These are phyloP conservation scores for Metarhizium album DNA, from an alignment of 2,329 filamentous ascomycete species.

Conservation along the genomic window DNA sequence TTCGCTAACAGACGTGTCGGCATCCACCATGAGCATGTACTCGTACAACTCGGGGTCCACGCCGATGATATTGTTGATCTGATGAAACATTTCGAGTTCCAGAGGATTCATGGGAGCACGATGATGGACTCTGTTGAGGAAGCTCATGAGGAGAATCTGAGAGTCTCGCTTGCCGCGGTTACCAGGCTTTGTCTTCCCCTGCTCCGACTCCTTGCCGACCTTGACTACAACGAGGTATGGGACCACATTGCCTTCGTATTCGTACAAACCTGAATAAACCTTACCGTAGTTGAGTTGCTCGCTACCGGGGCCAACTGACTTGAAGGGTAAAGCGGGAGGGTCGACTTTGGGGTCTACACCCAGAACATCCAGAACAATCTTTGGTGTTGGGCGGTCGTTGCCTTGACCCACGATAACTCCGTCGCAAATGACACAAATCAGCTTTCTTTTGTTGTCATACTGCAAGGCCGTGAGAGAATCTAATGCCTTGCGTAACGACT, in stretches of 20 bases:
- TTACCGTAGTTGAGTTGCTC: constrained; percentile 98
- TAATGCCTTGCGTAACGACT: constrained; percentile 81
- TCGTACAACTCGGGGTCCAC: constrained; percentile 97
- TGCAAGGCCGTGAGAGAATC: constrained; percentile 90
- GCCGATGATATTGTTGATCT: constrained; percentile 98
- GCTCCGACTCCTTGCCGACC: constrained; percentile 93
- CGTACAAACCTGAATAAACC: constrained; percentile 95
- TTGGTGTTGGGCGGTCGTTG: constrained; percentile 92
- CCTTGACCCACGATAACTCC: constrained; percentile 93
- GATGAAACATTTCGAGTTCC: constrained; percentile 96
- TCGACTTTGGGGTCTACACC: constrained; percentile 96
- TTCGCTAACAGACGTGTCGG: constrained; percentile 87
- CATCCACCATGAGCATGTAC: constrained; percentile 94
- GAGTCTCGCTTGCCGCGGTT: constrained; percentile 98
- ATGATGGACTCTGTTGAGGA: constrained; percentile 95
- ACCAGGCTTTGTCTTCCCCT: constrained; percentile 80
- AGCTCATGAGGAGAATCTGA: constrained; percentile 90
- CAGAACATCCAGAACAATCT: constrained; percentile 94
- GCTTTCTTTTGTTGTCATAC: constrained; percentile 97
- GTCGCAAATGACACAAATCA: constrained; percentile 93
- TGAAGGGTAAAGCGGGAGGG: constrained; percentile 87
- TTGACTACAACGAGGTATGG: constrained; percentile 95
- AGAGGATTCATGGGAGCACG: constrained; percentile 89
- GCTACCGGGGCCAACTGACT: constrained; percentile 77
- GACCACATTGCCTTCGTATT: constrained; percentile 94